phyloP scores from a whole-genome alignment of 345 rosid genomes.

The Populus ilicifolia region DNA sequence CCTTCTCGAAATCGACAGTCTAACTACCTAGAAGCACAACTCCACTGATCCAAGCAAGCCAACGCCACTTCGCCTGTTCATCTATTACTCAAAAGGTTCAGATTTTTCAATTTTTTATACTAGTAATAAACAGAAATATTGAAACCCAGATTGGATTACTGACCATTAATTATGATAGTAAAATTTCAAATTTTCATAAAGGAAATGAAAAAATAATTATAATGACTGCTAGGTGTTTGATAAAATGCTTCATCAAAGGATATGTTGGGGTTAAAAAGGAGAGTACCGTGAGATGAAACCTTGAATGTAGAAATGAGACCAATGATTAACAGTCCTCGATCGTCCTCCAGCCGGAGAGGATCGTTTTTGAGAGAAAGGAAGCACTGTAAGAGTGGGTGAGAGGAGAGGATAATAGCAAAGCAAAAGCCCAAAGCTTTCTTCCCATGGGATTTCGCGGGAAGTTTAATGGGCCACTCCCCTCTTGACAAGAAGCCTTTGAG shows the following conservation, averaged over 20 bases:
- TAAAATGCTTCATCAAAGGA: neutral
- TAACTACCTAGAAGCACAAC: neutral
- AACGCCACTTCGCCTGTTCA: neutral
- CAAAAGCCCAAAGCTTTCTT: neutral
- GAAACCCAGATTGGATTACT: neutral
- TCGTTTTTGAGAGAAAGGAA: neutral
- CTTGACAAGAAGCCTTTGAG: too few relatives aligned
- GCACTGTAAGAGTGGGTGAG: neutral
- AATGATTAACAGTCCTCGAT: neutral
- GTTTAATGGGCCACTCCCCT: neutral
- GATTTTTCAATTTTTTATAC: neutral
- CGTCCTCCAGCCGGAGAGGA: neutral
- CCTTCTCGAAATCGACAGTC: conserved; percentile 41
- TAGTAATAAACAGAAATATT: neutral
- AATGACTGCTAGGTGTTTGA: neutral
- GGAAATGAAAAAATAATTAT: neutral
- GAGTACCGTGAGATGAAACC: neutral
- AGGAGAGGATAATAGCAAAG: neutral
- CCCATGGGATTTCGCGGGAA: neutral
- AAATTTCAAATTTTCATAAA: neutral
- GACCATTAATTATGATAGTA: neutral
- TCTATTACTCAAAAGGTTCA: neutral
- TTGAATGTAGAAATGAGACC: neutral
- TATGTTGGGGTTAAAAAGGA: neutral
- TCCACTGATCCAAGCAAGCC: neutral